Base-by-base conservation (phyloP, 225 moss, liverwort and hornwort genomes). In the Sphagnum contortum region DNA sequence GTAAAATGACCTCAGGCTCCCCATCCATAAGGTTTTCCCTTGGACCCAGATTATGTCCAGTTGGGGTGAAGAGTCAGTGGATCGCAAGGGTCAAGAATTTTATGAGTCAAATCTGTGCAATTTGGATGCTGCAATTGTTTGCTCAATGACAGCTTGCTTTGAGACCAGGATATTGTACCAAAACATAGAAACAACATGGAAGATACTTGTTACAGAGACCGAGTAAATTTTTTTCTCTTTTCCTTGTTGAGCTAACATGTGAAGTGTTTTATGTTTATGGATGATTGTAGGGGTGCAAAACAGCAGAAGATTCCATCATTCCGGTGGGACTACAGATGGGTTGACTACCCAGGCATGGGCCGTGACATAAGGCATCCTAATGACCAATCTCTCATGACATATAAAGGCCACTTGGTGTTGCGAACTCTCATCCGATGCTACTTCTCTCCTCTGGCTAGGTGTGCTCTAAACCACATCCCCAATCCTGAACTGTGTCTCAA, bases 341-440 rank as follows among this genome's bases (percentile, higher is more conserved):
- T 78, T 75, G 88, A 98, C 48, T 98, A 98, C 50, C 96, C 96
- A 29, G 96, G 92, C 68, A 84, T 77, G 77, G 77, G 78, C 7
- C 87, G 79, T 14, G 85, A 85, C 66, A 67, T 98, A 12, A 83
- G 80, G 65, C 96, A 98, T 72, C 96, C 96, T 3, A 80, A 85
- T 61, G 96, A 98, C 64, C 83, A 90, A 66, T 98, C 96, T 5
- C 29, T 98, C 3, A 98, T 92, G 96, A 98, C 96, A 2, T 98
- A 98, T 71, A 85, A 85, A 60, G 96, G 96, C 5, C 96, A 98
- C 74, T 65, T 78, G 51, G 92, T 98, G 75, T 80, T 98, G 64
- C 82, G 83, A 70, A 98, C 96, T 51, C 96, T 98, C 5, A 90
- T 98, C 47, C 87, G 96, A 55, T 98, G 92, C 82, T 93, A 92